Base-by-base conservation (phyloP, 805 yeast genomes). In the Candida yuanshanica region DNA sequence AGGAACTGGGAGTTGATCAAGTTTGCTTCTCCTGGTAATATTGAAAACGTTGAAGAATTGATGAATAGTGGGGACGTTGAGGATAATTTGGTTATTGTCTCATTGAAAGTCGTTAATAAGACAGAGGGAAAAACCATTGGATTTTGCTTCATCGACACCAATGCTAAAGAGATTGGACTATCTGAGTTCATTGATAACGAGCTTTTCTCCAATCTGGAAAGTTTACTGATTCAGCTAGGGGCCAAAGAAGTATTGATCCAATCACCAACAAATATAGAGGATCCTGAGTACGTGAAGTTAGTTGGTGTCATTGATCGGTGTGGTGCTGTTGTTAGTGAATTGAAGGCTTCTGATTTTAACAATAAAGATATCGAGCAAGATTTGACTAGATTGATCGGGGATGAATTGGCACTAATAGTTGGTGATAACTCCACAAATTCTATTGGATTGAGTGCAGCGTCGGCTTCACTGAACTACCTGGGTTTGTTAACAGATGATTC, bases 11-110 rank as follows among this genome's bases (percentile, higher is more conserved):
- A 61, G 37, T 64, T 74, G 39, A 50, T 65, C 47, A 74, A 68
- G 43, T 64, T 70, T 33, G 96, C 96, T 0, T 82, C 95, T 1
- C 97, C 98, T 0, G 99, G 99, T 6, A 90, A 93, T 60, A 65
- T 90, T 37, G 85, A 81, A 44, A 79, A 71, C 33, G 76, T 84
- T 36, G 96, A 86, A 49, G 89, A 83, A 25, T 64, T 87, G 62
- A 65, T 65, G 39, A 58, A 67, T 4, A 65, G 74, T 10, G 42
- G 49, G 12, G 39, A 66, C 20, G 74, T 70, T 24, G 61, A 69
- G 24, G 74, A 39, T 23, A 37, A 31, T 17, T 37, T 82, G 0
- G 71, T 81, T 12, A 75, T 81, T 33, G 77, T 67, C 12, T 59
- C 69, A 13, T 37, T 68, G 41, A 68, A 66, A 39, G 41, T 67